Evolutionary conservation across 176 grass and related monocot genomes (phyloP).

Genomic region (Hsuehochloa calcarea): DNA sequence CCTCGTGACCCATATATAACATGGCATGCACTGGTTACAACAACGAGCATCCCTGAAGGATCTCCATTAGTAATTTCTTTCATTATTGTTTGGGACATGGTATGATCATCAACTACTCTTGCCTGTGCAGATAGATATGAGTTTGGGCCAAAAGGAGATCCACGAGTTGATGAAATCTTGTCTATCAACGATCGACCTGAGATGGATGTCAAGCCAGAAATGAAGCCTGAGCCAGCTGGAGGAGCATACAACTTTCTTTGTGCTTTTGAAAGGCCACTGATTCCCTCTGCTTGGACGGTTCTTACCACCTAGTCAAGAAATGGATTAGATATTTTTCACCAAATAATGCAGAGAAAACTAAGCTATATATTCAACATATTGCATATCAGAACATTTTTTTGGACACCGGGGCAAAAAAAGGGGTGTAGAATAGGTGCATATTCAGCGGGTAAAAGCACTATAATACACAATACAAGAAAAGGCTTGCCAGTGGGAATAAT

Average conservation of each 20-base stretch:
- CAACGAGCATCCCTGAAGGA: conserved; percentile 83
- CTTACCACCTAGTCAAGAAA: conserved; percentile 68
- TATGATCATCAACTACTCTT: conserved; percentile 96
- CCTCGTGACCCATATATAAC: conserved; percentile 90
- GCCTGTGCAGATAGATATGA: conserved; percentile 94
- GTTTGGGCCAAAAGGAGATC: conserved; percentile 66
- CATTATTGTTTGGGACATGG: conserved; percentile 87
- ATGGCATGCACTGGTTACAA: conserved; percentile 88
- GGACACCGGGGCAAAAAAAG: background rate
- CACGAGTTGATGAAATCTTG: conserved; percentile 61
- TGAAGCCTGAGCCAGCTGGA: conserved; percentile 88
- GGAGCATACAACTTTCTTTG: conserved; percentile 81
- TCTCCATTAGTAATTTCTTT: conserved; percentile 67
- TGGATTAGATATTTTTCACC: conserved; percentile 15
- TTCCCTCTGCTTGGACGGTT: conserved; percentile 94
- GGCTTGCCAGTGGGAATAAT: background rate
- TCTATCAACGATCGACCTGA: conserved; percentile 80
- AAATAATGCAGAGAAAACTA: conserved; percentile 22
- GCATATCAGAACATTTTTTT: conserved; percentile 14
- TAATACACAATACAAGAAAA: background rate
- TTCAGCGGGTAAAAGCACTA: conserved; percentile 14
- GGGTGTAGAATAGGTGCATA: background rate
- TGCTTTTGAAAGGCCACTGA: conserved; percentile 74
- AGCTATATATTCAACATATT: background rate
- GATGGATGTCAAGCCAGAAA: conserved; percentile 96